Percentiles rank a stretch among this genome's conserved stretches.
These are phyloP conservation scores for Diaporthe sp. DNA, from an alignment of 2,329 filamentous ascomycete genomes.

Conservation along the genomic window DNA sequence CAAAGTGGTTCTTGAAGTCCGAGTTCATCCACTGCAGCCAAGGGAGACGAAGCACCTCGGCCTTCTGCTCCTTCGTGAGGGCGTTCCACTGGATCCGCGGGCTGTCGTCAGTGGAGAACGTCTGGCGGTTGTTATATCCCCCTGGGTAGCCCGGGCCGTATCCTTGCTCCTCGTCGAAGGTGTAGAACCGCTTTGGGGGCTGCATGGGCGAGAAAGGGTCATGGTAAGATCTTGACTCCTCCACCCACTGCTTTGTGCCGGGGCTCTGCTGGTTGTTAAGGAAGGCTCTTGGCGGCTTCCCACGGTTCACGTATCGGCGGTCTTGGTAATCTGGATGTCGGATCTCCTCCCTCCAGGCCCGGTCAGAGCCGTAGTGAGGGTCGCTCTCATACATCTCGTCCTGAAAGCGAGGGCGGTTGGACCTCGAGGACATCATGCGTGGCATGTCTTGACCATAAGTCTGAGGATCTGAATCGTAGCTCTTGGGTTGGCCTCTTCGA, in stretches of 20 bases:
- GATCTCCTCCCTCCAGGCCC: conserved; percentile 37
- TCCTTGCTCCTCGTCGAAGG: conserved; percentile 38
- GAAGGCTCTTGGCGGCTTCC: conserved; percentile 30
- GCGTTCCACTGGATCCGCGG: conserved; percentile 54
- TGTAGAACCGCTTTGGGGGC: conserved; percentile 23
- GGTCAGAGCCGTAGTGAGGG: conserved; percentile 33
- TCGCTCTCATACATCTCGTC: conserved; percentile 27
- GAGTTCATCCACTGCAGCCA: conserved; percentile 63
- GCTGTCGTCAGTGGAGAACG: conserved; percentile 28
- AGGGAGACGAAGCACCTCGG: conserved; percentile 59
- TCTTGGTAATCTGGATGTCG: conserved; percentile 34
- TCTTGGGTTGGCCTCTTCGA: conserved; percentile 6
- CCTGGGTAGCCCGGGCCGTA: conserved; percentile 14
- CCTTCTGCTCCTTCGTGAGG: conserved; percentile 56
- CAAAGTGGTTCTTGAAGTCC: conserved; percentile 55
- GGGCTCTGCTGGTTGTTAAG: conserved; percentile 35
- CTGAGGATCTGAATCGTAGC: conserved; percentile 32
- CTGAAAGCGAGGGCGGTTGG: conserved; percentile 32
- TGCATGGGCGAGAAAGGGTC: conserved; percentile 35
- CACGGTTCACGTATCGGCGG: conserved; percentile 28
- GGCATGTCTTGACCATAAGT: conserved; percentile 30
- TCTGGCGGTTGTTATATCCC: conserved; percentile 21
- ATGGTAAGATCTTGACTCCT: conserved; percentile 20
- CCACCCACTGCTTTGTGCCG: conserved; percentile 26
- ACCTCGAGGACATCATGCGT: conserved; percentile 12